A percentile compares a stretch with the other conserved stretches of the same genome.
These are phyloP conservation scores for Tylopilus felleus DNA, from an alignment of 768 basidiomycete genomes.

Conservation along the genomic window DNA sequence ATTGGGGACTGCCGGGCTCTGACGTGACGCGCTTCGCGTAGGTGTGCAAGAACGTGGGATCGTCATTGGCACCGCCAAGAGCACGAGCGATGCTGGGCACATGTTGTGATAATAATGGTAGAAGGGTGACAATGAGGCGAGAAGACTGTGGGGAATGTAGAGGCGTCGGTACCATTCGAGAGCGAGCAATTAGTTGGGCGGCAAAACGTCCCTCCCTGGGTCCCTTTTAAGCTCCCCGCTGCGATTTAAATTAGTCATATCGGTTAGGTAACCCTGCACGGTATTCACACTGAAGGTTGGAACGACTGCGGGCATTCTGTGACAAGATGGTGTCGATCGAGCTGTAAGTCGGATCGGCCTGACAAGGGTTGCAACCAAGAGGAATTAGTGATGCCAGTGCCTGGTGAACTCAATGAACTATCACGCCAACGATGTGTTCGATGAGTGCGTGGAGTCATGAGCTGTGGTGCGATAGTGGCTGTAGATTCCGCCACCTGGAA, in stretches of 20 bases:
- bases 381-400: background rate
- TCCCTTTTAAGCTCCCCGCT: background rate
- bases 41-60: conserved; percentile 20
- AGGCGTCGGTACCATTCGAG: conserved; percentile 40
- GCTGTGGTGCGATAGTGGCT: background rate
- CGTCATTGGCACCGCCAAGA: conserved; percentile 8
- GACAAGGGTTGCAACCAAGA: background rate
- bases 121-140: conserved; percentile 42
- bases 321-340: background rate
- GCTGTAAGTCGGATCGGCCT: background rate
- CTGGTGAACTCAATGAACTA: background rate
- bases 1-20: conserved; percentile 21
- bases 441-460: background rate
- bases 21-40: conserved; percentile 32
- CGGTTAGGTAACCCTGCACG: background rate
- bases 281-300: background rate
- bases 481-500: background rate
- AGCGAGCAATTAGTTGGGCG: background rate
- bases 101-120: conserved; percentile 45
- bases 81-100: conserved; percentile 38
- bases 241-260: background rate
- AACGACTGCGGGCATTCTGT: background rate
- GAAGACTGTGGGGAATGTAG: conserved; percentile 35
- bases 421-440: background rate
- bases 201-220: background rate